Percentiles rank a stretch among this genome's conserved stretches.
These are phyloP conservation scores for Aspergillus taichungensis DNA, from an alignment of 495 filamentous ascomycete genomes.

Conservation along the genomic window DNA sequence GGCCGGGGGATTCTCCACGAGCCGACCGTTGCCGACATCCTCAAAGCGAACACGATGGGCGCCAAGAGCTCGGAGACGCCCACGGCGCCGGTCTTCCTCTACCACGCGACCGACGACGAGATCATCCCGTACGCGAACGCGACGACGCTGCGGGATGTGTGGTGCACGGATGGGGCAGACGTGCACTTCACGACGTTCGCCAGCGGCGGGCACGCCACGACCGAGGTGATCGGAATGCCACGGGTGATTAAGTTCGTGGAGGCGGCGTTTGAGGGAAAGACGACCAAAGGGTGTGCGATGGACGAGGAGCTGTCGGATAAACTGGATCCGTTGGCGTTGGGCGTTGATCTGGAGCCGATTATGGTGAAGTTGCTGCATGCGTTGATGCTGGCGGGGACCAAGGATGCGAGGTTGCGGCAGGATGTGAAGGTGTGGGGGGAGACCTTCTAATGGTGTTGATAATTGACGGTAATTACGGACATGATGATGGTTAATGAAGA, in stretches of 20 bases:
- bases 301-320: constrained; percentile 14
- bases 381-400: constrained; percentile 7
- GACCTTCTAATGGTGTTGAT: too few species aligned
- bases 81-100: constrained; percentile 24
- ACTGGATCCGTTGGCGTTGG: constrained; percentile 22
- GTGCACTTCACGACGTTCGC: constrained; percentile 24
- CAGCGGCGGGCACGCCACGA: constrained; percentile 23
- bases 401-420: constrained; percentile 14
- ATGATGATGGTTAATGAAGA: too few species aligned
- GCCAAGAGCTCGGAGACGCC: constrained; percentile 18
- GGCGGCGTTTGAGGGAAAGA: constrained; percentile 20
- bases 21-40: constrained; percentile 11
- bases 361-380: constrained; percentile 16
- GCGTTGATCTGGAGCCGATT: constrained; percentile 20
- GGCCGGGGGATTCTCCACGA: constrained; percentile 16
- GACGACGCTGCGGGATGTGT: constrained; percentile 13
- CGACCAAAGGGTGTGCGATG: constrained; percentile 11
- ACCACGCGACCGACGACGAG: constrained; percentile 25
- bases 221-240: constrained; percentile 18
- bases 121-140: constrained; percentile 24
- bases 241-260: constrained; percentile 19
- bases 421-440: constrained; percentile 2
- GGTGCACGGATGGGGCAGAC: constrained; percentile 19
- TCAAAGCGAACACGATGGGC: constrained; percentile 18
- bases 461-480: too few species aligned